Evolutionary conservation across 441 rosid species (phyloP).

Genomic region (Cnidoscolus chayamansa): DNA sequence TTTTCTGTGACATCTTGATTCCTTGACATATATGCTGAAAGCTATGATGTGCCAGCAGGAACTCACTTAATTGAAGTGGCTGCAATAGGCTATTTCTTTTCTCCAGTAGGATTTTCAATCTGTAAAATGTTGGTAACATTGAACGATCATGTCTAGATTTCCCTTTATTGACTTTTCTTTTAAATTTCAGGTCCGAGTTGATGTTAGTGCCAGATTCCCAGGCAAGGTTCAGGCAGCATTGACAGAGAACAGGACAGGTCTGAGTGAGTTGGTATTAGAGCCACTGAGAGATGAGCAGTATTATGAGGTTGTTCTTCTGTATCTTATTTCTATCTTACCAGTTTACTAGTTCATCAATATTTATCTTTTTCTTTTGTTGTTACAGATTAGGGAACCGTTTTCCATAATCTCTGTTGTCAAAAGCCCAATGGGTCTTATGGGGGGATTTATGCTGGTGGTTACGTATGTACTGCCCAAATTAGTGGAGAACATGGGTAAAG

Average conservation of each 20-base stretch:
- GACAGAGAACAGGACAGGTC: conserved; percentile 87
- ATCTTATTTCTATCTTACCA: conserved; percentile 12
- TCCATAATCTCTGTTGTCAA: conserved; percentile 72
- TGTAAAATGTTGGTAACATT: background rate
- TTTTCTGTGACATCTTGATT: conserved; percentile 16
- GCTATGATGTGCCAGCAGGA: conserved; percentile 86
- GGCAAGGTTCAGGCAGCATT: conserved; percentile 95
- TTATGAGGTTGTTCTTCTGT: conserved; percentile 60
- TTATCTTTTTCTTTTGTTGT: conserved; percentile 21
- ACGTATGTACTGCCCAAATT: conserved; percentile 92
- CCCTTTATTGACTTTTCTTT: conserved; percentile 13
- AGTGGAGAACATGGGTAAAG: conserved; percentile 90
- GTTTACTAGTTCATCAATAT: background rate
- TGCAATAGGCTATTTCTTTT: conserved; percentile 84
- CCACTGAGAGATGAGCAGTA: conserved; percentile 79
- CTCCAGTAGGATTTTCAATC: conserved; percentile 59
- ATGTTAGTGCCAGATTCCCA: conserved; percentile 92
- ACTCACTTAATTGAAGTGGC: conserved; percentile 94
- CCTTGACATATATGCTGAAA: conserved; percentile 54
- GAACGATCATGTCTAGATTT: conserved; percentile 11
- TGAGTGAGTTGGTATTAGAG: conserved; percentile 82
- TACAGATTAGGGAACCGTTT: conserved; percentile 92
- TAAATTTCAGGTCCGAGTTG: conserved; percentile 75
- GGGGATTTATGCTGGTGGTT: conserved; percentile 92
- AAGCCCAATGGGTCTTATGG: conserved; percentile 99